phyloP scores from a whole-genome alignment of 129 eudicot genomes.

The Pittosporum tobira region DNA sequence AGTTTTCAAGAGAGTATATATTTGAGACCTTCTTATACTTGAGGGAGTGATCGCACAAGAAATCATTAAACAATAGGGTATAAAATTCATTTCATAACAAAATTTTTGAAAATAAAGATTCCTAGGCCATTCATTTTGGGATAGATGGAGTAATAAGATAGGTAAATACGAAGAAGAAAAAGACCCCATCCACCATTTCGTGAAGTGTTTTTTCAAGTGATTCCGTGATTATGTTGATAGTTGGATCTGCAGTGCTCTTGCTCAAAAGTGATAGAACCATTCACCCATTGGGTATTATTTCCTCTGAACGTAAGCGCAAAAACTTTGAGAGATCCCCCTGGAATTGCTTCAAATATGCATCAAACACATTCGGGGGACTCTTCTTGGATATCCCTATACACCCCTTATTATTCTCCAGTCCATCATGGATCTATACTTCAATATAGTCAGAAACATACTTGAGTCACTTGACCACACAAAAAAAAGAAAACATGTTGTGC shows the following conservation, averaged over 20 bases:
- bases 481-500: no score
- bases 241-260: no score
- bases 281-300: conserved; percentile 19
- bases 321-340: conserved; percentile 18
- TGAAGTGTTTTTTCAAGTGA: conserved; percentile 22
- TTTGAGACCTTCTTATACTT: no score
- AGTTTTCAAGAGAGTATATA: no score
- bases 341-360: conserved; percentile 30
- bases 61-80: no score
- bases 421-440: conserved; percentile 28
- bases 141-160: not conserved
- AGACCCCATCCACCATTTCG: conserved; percentile 18
- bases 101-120: not conserved
- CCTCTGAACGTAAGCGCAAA: conserved; percentile 19
- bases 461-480: not conserved
- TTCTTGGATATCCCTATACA: conserved; percentile 29
- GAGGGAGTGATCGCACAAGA: no score
- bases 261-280: conserved; percentile 21
- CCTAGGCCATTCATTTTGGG: not conserved
- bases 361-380: conserved; percentile 27
- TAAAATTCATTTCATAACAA: no score
- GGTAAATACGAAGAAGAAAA: not conserved
- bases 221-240: no score
- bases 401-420: conserved; percentile 18
- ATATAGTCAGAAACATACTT: not conserved